Evolutionary conservation across 2,329 filamentous ascomycete species (phyloP).

Genomic region (Hypocreales sp.): DNA sequence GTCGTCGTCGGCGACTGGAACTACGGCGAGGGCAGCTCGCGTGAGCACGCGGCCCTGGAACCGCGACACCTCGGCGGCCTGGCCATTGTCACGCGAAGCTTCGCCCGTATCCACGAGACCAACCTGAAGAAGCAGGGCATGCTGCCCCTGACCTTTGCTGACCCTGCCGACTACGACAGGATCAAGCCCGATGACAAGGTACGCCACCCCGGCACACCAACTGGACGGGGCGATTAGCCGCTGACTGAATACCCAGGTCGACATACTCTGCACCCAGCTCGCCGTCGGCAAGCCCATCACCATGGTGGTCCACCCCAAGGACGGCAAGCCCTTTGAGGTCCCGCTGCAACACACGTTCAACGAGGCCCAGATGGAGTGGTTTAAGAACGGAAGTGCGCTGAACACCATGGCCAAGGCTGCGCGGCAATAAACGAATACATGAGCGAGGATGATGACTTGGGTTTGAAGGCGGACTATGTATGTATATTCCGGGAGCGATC

Average conservation of each 20-base stretch:
- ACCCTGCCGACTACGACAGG: too few relatives aligned
- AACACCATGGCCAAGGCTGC: slow-evolving; percentile 89
- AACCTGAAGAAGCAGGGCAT: slow-evolving; percentile 99
- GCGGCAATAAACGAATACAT: slow-evolving; percentile 17
- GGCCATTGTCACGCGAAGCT: slow-evolving; percentile 88
- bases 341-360: slow-evolving; percentile 94
- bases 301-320: slow-evolving; percentile 80
- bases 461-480: too few relatives aligned
- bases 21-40: too few relatives aligned
- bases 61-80: too few relatives aligned
- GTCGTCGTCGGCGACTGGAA: too few relatives aligned
- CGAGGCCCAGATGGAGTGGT: slow-evolving; percentile 95
- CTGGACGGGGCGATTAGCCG: too few relatives aligned
- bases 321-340: slow-evolving; percentile 67
- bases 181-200: too few relatives aligned
- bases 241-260: too few relatives aligned
- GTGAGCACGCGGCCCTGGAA: too few relatives aligned
- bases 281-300: slow-evolving; percentile 87
- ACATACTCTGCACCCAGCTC: slow-evolving; percentile 77
- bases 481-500: too few relatives aligned
- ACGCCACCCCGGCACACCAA: too few relatives aligned
- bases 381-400: slow-evolving; percentile 91
- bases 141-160: slow-evolving; percentile 89
- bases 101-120: slow-evolving; percentile 99
- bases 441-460: too few relatives aligned